Evolutionary conservation across 2,329 filamentous ascomycete species (phyloP), one percentile per base, ranked within the genome.

Genomic region (Trichoderma oligosporum): DNA sequence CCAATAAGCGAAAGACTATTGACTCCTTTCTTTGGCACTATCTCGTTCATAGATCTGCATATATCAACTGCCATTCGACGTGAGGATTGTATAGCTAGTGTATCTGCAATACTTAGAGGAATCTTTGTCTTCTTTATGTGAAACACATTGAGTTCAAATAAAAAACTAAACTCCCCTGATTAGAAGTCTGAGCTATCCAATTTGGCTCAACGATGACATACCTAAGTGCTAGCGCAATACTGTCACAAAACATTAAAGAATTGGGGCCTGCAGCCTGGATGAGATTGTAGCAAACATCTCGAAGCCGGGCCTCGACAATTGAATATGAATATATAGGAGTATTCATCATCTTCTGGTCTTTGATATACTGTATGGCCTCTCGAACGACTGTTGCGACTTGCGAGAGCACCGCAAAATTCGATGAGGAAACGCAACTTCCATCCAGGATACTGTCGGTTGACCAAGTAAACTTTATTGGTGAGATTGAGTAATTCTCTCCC

Each of bases 61-160:
- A 44, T 54, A 14, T 54, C 49, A 3, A 54, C 49, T 1, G 49
- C 49, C 49, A 54, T 54, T 44, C 49, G 49, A 33, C 29, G 49
- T 2, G 49, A 54, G 3, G 49, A 54, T 4, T 36, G 38, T 12
- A 54, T 45, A 9, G 49, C 38, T 0, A 54, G 39, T 44, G 7
- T 45, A 54, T 44, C 49, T 11, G 29, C 38, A 7, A 2, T 35
- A 11, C 38, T 44, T 3, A 54, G 20, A 25, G 20, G 12, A 8
- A 6, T 8, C 12, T 44, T 18, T 2, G 18, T 35, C 7, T 27
- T 33, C 2, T 2, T 2, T 11, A 24, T 18, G 25, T 54, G 29
- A 4, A 44, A 35, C 9, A 33, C 20, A 18, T 44, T 27, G 6
- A 54, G 29, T 11, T 54, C 49, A 18, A 44, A 54, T 54, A 54